phyloP scores from a whole-genome alignment of 345 rosid species.

The Raphanus sativus region DNA sequence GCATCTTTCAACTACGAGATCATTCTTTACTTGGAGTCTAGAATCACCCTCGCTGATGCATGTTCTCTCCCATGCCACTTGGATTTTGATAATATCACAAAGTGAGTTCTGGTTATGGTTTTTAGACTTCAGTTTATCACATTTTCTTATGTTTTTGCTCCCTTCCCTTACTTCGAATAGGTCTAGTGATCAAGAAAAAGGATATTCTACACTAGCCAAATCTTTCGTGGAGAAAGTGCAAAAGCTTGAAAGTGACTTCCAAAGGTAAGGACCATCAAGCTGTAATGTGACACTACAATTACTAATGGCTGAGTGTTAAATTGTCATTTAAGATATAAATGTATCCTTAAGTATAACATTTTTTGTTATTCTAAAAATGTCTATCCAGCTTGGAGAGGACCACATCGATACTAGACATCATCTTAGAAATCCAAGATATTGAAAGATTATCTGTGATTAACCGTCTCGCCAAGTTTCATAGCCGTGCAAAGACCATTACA shows the following conservation, averaged over 20 bases:
- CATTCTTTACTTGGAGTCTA: slow-evolving; percentile 49
- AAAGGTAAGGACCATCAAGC: slow-evolving; percentile 42
- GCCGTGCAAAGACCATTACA: slow-evolving; percentile 42
- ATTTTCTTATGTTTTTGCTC: neutral
- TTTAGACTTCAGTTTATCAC: neutral
- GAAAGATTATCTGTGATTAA: slow-evolving; percentile 72
- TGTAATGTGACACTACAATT: neutral
- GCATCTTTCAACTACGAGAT: slow-evolving; percentile 43
- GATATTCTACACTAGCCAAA: slow-evolving; percentile 35
- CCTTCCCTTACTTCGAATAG: neutral
- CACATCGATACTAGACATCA: slow-evolving; percentile 51
- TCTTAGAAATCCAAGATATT: slow-evolving; percentile 66
- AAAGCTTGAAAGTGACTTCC: slow-evolving; percentile 54
- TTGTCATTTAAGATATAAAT: neutral
- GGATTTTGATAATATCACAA: slow-evolving; percentile 13
- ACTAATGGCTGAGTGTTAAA: neutral
- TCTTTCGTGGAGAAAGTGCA: slow-evolving; percentile 47
- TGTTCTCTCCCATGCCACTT: slow-evolving; percentile 34
- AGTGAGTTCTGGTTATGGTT: slow-evolving; percentile 36
- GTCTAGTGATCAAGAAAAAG: neutral
- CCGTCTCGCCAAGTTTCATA: slow-evolving; percentile 78
- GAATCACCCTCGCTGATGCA: slow-evolving; percentile 60
- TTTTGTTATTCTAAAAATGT: neutral
- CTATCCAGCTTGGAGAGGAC: slow-evolving; percentile 59
- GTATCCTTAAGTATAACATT: neutral